Conservation (phyloP, 495 filamentous ascomycete species). For the Peziza echinospora region DNA sequence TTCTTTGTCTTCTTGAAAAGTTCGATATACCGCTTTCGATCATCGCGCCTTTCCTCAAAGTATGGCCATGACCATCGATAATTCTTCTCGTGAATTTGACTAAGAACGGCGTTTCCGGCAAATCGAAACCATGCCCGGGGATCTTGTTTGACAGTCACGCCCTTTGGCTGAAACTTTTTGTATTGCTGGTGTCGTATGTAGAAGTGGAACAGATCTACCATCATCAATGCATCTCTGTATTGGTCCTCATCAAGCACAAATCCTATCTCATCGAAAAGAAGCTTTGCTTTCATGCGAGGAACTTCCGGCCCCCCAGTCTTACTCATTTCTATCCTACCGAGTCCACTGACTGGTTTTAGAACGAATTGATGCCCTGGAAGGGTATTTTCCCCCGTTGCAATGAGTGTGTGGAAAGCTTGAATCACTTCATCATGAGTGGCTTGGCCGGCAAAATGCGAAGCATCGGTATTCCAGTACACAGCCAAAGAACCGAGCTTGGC, state of each 20-base stretch:
- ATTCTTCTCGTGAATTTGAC: slow-evolving; percentile 85
- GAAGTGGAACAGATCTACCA: slow-evolving; percentile 94
- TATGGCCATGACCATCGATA: slow-evolving; percentile 83
- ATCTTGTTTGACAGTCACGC: slow-evolving; percentile 61
- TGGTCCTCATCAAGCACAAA: slow-evolving; percentile 90
- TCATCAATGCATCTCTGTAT: slow-evolving; percentile 90
- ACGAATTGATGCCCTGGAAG: slow-evolving; percentile 63
- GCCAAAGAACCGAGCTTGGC: slow-evolving; percentile 71
- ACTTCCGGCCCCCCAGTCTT: slow-evolving; percentile 63
- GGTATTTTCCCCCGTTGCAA: slow-evolving; percentile 39
- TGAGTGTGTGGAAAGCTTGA: slow-evolving; percentile 48
- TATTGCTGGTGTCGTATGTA: slow-evolving; percentile 96
- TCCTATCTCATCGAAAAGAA: slow-evolving; percentile 89
- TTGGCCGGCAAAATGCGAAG: slow-evolving; percentile 56
- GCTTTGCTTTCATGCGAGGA: slow-evolving; percentile 71
- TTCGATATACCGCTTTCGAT: slow-evolving; percentile 70
- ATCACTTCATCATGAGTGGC: slow-evolving; percentile 56
- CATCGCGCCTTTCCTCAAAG: slow-evolving; percentile 75
- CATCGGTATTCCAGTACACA: slow-evolving; percentile 94
- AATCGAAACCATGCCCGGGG: slow-evolving; percentile 81
- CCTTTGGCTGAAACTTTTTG: slow-evolving; percentile 77
- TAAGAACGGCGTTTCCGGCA: slow-evolving; percentile 66
- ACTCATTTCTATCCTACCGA: slow-evolving; percentile 77
- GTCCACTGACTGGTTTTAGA: slow-evolving; percentile 78
- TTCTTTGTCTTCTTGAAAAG: slow-evolving; percentile 88